Base-by-base conservation (phyloP, 2,329 filamentous ascomycete genomes). In the Talaromyces sp. region DNA sequence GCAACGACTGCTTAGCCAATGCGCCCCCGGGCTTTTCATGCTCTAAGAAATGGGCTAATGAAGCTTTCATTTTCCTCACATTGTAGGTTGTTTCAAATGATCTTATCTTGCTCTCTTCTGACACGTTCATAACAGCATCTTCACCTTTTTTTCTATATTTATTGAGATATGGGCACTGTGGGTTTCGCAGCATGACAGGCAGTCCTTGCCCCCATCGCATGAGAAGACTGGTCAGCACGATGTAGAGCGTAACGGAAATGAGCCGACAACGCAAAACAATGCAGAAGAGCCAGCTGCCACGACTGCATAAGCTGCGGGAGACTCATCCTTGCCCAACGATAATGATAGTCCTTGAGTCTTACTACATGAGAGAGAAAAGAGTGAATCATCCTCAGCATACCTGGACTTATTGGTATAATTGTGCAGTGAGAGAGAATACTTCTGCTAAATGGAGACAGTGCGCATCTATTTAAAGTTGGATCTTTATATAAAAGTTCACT, bases 61-160 rank as follows among this genome's bases (percentile, higher is more conserved):
- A 80, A 64, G 63, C 77, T 0, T 80, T 80, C 61, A 76, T 77
- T 49, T 80, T 80, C 67, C 58, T 79, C 1, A 70, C 75, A 29
- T 79, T 80, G 77, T 79, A 74, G 51, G 75, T n/a, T 71, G 13
- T 32, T 21, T 46, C 21, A 35, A 19, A 21, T 24, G 7, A 31
- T 58, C 19, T 19, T 38, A 43, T 17, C 5, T 13, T 43, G 26
- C 19, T 17, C 53, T 13, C 41, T 55, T 55, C 46, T 35, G n/a
- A 0, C 3, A 52, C 21, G 14, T 32, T 14, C 10, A n/a, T 2
- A 11, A 6, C 29, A 78, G 76, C 63, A 73, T 79, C 68, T 76
- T 76, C 63, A 75, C 74, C 26, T 71, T 78, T 62, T 66, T 73
- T 55, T 72, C 71, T 41, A 70, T 75, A 21, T 67, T 76, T 62